These are phyloP conservation scores for Phialophora macrospora DNA, from an alignment of 2,329 filamentous ascomycete species.

Conservation along the genomic window DNA sequence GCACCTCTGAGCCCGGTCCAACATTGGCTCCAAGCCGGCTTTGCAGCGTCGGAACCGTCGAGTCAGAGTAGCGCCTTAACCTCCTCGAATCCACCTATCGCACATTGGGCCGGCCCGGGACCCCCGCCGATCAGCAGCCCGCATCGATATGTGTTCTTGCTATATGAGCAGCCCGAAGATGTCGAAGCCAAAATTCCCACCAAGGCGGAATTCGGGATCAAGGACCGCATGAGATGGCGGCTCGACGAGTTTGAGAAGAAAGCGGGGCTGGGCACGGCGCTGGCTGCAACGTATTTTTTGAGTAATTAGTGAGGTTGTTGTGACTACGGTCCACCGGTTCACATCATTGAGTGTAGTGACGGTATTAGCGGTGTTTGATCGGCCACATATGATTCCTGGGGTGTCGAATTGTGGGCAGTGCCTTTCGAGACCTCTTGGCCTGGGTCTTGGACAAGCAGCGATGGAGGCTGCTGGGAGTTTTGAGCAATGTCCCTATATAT, in stretches of 20 bases:
- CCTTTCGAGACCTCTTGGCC: not conserved
- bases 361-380: not conserved
- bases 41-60: constrained; percentile 20
- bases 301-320: constrained; percentile 4
- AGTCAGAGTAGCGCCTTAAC: constrained; percentile 1
- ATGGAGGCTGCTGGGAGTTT: not conserved
- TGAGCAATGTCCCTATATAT: too few relatives aligned
- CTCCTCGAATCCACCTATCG: constrained; percentile 17
- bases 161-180: constrained; percentile 55
- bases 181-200: constrained; percentile 41
- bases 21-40: constrained; percentile 44
- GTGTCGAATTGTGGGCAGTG: too few relatives aligned
- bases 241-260: constrained; percentile 14
- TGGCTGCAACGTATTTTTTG: constrained; percentile 24
- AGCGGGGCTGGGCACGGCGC: constrained; percentile 13
- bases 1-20: constrained; percentile 41
- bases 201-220: constrained; percentile 8
- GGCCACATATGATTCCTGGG: too few relatives aligned
- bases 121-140: constrained; percentile 55
- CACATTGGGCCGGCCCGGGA: constrained; percentile 51
- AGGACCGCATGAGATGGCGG: constrained; percentile 22
- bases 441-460: not conserved
- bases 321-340: not conserved
- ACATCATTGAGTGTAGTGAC: not conserved
- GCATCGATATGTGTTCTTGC: constrained; percentile 57